Conservation (phyloP, 345 rosid species). For the Triadica sebifera region DNA sequence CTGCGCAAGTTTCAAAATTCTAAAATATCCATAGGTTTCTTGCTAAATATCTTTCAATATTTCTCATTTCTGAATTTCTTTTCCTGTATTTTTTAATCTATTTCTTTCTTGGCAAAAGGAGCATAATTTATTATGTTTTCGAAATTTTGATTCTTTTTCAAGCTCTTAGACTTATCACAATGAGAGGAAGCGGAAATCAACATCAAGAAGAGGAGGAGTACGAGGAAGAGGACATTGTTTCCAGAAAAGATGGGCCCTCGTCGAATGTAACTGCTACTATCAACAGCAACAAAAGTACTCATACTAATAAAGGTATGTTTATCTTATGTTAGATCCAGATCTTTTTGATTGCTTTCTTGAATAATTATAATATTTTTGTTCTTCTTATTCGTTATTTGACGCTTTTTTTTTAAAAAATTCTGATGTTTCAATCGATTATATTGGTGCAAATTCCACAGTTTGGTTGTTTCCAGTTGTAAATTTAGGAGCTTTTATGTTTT, state of each 20-base stretch:
- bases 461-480: neutral
- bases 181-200: constrained; percentile 74
- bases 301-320: constrained; percentile 41
- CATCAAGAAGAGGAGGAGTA: constrained; percentile 65
- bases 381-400: neutral
- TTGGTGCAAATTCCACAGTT: neutral
- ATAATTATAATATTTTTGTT: neutral
- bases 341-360: constrained; percentile 7
- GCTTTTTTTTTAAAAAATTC: no score
- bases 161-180: constrained; percentile 12
- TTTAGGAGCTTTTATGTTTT: neutral
- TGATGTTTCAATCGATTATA: neutral
- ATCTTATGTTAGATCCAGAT: constrained; percentile 37
- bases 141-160: constrained; percentile 7
- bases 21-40: neutral
- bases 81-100: neutral
- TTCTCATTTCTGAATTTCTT: neutral
- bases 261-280: constrained; percentile 25
- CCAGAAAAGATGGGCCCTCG: constrained; percentile 60
- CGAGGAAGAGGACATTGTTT: constrained; percentile 69
- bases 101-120: neutral
- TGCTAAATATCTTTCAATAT: no score
- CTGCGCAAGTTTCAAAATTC: neutral
- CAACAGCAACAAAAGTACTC: constrained; percentile 22
- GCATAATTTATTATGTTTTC: neutral